Base-by-base conservation (phyloP, 352 stramenopile species). In the Phytopythium kandeliae region DNA sequence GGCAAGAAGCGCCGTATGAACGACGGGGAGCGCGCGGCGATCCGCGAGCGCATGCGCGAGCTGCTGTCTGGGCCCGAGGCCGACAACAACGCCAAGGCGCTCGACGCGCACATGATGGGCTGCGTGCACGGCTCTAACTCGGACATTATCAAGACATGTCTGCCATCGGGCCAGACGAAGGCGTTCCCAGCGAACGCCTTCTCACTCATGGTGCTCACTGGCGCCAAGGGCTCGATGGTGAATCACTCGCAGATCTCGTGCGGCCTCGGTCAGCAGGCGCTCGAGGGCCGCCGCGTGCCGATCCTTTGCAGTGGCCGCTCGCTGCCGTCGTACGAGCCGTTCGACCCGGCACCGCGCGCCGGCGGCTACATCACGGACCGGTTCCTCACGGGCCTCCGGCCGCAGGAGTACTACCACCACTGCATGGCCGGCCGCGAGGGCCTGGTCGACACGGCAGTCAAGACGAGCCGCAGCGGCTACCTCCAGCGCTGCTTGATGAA, bases 351-450 rank as follows among this genome's bases (percentile, higher is more conserved):
- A 34, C 97, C 98, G 21, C 76, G 97, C 57, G 96, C 97, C 28
- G 97, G 98, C 74, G 98, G 98, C 36, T 99, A 99, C 76, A 98
- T 99, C 58, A 97, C 95, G 22, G 97, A 99, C 77, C 86, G 97
- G 13, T 99, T 99, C 74, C 78, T 99, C 35, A 99, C 97, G 37
- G 98, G 98, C 44, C 69, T 97, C 48, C 76, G 86, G 26, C 88
- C 86, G 24, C 86, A 99, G 71, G 98, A 99, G 72, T 99, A 99
- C 76, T 99, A 99, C 77, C 99, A 99, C 68, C 98, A 99, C 85
- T 99, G 97, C 74, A 99, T 99, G 98, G 96, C 96, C 57, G 98
- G 98, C 16, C 83, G 98, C 60, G 97, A 99, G 81, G 98, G 97
- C 68, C 70, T 99, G 33, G 92, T 99, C 25, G 95, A 98, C 71